A percentile compares a stretch with the other conserved stretches of the same genome.
phyloP scores from a whole-genome alignment of 1,284 basidiomycete genomes.

The Cutaneotrichosporon sp. region DNA sequence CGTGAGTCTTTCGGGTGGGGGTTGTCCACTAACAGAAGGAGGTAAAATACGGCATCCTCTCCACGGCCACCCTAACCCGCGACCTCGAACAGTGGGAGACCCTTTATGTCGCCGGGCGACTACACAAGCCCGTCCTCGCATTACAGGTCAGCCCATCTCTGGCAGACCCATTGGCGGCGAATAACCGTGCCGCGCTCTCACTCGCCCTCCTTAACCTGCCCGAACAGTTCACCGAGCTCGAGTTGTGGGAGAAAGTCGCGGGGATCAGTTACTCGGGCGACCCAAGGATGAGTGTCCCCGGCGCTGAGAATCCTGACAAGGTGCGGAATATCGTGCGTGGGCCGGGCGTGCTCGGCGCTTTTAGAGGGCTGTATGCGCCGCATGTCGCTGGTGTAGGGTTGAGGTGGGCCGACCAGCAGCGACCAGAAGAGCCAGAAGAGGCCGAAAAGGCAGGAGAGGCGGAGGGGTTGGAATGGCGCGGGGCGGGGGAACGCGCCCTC shows the following conservation, averaged over 20 bases:
- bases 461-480: conserved; percentile 10
- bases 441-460: conserved; percentile 27
- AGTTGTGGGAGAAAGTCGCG: conserved; percentile 83
- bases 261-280: conserved; percentile 81
- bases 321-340: conserved; percentile 87
- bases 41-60: conserved; percentile 98
- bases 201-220: conserved; percentile 69
- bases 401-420: conserved; percentile 12
- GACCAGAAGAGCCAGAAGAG: conserved; percentile 9
- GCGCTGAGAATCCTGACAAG: conserved; percentile 91
- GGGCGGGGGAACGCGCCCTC: conserved; percentile 39
- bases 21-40: conserved; percentile 57
- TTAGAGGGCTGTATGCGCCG: conserved; percentile 80
- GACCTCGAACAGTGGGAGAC: conserved; percentile 92
- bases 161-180: conserved; percentile 87
- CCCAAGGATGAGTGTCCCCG: conserved; percentile 83
- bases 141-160: conserved; percentile 85
- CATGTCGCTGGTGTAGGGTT: conserved; percentile 63
- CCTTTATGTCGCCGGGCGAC: conserved; percentile 89
- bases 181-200: conserved; percentile 83
- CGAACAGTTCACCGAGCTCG: conserved; percentile 65
- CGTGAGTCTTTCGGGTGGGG: conserved; percentile 58
- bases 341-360: conserved; percentile 68
- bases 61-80: conserved; percentile 79
- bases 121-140: conserved; percentile 94